phyloP scores from a whole-genome alignment of 306 rosid species.

The Gastrolobium bilobum region DNA sequence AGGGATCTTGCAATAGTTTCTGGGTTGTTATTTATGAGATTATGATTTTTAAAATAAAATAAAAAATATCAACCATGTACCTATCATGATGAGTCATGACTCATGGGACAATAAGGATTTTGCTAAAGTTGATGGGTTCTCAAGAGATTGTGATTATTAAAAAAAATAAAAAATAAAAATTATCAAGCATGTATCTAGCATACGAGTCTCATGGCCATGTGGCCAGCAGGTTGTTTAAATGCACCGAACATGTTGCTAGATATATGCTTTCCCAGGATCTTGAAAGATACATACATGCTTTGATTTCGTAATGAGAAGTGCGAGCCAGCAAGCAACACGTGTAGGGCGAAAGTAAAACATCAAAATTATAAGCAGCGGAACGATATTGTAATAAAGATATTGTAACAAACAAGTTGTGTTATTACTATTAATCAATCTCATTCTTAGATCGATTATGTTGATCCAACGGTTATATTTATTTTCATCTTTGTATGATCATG shows the following conservation, averaged over 20 bases:
- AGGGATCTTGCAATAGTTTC: background rate
- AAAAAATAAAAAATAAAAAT: background rate
- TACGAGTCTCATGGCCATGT: background rate
- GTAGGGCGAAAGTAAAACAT: too few relatives aligned
- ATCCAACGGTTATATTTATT: too few relatives aligned
- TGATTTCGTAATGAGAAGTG: background rate
- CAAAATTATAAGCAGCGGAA: too few relatives aligned
- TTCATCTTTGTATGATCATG: too few relatives aligned
- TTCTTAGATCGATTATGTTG: too few relatives aligned
- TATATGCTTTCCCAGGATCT: too few relatives aligned
- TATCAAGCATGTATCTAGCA: background rate
- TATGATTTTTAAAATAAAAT: background rate
- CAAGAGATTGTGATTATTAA: background rate
- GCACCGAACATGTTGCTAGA: background rate
- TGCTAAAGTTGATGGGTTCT: background rate
- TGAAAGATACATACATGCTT: too few relatives aligned
- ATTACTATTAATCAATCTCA: too few relatives aligned
- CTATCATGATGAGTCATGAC: background rate
- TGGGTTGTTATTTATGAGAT: background rate
- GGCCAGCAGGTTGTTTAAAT: background rate
- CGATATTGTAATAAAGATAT: too few relatives aligned
- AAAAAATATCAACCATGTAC: background rate
- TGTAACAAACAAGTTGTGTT: too few relatives aligned
- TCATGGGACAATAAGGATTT: background rate
- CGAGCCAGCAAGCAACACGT: slow-evolving; percentile 31